phyloP scores from a whole-genome alignment of 306 rosid species.

The Pterocarpus santalinus region DNA sequence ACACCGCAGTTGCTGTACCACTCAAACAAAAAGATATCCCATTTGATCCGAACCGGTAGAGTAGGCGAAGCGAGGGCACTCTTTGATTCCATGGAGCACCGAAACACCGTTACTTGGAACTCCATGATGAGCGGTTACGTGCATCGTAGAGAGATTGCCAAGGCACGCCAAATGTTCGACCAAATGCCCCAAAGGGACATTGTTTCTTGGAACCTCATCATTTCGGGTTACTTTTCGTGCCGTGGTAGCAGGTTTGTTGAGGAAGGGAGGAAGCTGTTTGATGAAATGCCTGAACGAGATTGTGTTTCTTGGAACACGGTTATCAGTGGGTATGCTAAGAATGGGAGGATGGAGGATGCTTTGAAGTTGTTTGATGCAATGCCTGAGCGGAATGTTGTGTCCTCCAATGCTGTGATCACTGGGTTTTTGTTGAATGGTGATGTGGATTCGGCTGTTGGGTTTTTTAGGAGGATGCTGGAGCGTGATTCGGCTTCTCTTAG shows the following conservation, averaged over 20 bases:
- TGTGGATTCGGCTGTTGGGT: constrained; percentile 49
- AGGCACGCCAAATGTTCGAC: constrained; percentile 57
- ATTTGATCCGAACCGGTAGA: constrained; percentile 54
- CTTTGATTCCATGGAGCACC: constrained; percentile 48
- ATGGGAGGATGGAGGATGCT: constrained; percentile 60
- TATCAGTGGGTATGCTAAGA: constrained; percentile 59
- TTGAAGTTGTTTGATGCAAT: constrained; percentile 48
- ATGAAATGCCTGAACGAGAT: constrained; percentile 55
- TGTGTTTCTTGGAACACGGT: constrained; percentile 63
- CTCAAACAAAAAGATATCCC: constrained; percentile 53
- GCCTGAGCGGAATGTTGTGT: constrained; percentile 57
- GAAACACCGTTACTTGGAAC: constrained; percentile 53
- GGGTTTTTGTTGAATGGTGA: constrained; percentile 62
- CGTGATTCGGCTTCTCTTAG: constrained; percentile 53
- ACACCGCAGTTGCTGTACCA: constrained; percentile 4
- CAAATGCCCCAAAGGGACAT: constrained; percentile 53
- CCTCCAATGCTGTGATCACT: constrained; percentile 56
- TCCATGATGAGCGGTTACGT: constrained; percentile 58
- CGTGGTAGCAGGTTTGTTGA: constrained; percentile 38
- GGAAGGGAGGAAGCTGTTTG: constrained; percentile 56
- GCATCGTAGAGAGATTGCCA: constrained; percentile 48
- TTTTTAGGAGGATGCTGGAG: constrained; percentile 50
- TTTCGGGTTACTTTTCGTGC: constrained; percentile 57
- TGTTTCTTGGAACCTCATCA: constrained; percentile 60
- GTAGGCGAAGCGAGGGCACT: constrained; percentile 52